Base-by-base conservation (phyloP, 192 early-diverging fungal species). In the Gaertneriomyces semiglobifer region DNA sequence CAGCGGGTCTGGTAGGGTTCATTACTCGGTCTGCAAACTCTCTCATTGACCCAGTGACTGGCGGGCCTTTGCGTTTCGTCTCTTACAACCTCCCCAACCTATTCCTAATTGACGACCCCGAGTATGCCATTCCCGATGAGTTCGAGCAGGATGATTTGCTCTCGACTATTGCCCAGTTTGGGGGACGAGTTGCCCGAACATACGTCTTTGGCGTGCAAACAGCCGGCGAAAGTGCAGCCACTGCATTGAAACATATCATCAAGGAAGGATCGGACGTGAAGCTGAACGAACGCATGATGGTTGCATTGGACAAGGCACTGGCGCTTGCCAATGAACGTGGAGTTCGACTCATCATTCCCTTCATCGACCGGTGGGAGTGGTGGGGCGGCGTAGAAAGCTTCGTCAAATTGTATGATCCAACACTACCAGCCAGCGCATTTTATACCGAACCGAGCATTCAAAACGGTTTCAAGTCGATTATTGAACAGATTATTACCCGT, bases 311-410 rank as follows among this genome's bases (percentile, higher is more conserved):
- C 58, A 39, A n/a, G 5, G 76, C 76, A 3, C 39, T 81, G 16
- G 66, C 60, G 9, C 19, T 60, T 14, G 79, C 79, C 18, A 20
- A 44, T 18, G 44, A 60, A n/a, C 25, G 62, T 11, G 61, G 63
- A 12, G 62, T 81, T 16, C n/a, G 62, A 39, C 14, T 81, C 4
- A 73, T 81, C 14, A 59, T 81, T 12, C 80, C 80, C 14, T 65
- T 81, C 38, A 68, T 80, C 20, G 75, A 80, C 46, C 18, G 69
- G 16, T 77, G 72, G 75, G 61, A 75, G 44, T 80, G 75, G 75
- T 80, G 71, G 72, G 75, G 75, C 41, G 75, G 75, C 1, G 20
- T 60, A 7, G 60, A 53, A 50, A 41, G 57, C 9, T 80, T 74
- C 53, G 41, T 59, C 1, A 38, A 53, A n/a, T 43, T 74, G 19